Conservation (phyloP, 1,284 basidiomycete genomes). For the Ustilago curta region DNA sequence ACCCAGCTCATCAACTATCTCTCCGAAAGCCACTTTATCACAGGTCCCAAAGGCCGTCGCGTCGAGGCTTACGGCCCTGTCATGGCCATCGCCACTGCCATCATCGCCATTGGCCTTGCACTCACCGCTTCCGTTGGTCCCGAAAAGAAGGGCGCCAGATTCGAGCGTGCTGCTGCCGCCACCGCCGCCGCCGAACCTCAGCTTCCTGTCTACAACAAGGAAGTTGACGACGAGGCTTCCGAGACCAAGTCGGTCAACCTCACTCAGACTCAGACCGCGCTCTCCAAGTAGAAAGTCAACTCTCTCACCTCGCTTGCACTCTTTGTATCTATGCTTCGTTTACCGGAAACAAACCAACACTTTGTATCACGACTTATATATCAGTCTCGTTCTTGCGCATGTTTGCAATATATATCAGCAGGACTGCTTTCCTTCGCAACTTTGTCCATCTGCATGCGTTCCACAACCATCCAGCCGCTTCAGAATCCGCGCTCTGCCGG, state of each 20-base stretch:
- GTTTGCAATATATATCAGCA: no score
- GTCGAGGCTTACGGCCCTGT: slow-evolving; percentile 57
- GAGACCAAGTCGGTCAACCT: slow-evolving; percentile 33
- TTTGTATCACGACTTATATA: no score
- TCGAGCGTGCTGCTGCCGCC: slow-evolving; percentile 50
- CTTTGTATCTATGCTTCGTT: no score
- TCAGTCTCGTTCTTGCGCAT: no score
- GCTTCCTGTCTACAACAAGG: slow-evolving; percentile 32
- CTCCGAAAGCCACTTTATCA: slow-evolving; percentile 42
- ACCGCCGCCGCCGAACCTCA: slow-evolving; percentile 29
- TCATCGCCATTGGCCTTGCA: slow-evolving; percentile 47
- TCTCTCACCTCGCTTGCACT: no score
- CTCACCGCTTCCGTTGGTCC: slow-evolving; percentile 47
- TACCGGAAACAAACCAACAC: no score
- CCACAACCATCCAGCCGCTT: no score
- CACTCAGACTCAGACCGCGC: slow-evolving; percentile 19
- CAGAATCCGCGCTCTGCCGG: no score
- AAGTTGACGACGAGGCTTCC: slow-evolving; percentile 13
- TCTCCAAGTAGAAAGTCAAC: slow-evolving; percentile 23
- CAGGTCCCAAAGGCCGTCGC: slow-evolving; percentile 6
- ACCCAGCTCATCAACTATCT: slow-evolving; percentile 59
- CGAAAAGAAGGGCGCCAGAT: slow-evolving; percentile 50
- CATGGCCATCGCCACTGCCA: slow-evolving; percentile 53
- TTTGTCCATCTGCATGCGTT: no score
- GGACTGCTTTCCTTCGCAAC: no score